Conservation (phyloP, 2,329 filamentous ascomycete genomes). For the Xylaria sp. region DNA sequence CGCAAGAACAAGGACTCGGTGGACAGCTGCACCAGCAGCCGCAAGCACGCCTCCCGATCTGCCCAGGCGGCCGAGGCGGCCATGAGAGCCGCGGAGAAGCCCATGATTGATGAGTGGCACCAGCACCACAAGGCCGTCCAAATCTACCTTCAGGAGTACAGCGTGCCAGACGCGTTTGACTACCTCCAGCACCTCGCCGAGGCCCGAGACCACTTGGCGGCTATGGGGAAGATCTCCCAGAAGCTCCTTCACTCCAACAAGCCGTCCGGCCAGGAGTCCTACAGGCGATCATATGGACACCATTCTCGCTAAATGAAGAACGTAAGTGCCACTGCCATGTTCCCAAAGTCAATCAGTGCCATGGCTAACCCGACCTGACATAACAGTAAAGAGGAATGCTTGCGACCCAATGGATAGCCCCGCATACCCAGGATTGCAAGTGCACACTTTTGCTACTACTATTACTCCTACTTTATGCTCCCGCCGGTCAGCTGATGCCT, state of each 20-base stretch:
- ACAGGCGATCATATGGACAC: constrained; percentile 41
- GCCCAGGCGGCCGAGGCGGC: constrained; percentile 38
- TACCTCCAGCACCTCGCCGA: constrained; percentile 57
- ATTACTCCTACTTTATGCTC: constrained; percentile 24
- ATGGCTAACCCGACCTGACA: constrained; percentile 13
- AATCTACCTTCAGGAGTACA: constrained; percentile 55
- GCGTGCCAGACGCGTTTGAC: constrained; percentile 54
- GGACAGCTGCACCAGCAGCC: constrained; percentile 46
- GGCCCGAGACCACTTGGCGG: constrained; percentile 52
- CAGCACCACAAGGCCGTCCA: constrained; percentile 67
- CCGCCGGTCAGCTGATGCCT: constrained; percentile 25
- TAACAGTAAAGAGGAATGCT: constrained; percentile 15
- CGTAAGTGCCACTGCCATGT: constrained; percentile 21
- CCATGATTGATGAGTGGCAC: constrained; percentile 58
- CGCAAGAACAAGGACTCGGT: constrained; percentile 56
- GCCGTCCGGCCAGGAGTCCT: constrained; percentile 35
- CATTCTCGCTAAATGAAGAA: constrained; percentile 42
- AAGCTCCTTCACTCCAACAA: constrained; percentile 41
- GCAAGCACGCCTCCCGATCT: constrained; percentile 53
- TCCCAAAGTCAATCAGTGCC: not conserved
- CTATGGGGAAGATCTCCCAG: constrained; percentile 56
- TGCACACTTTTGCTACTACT: constrained; percentile 26
- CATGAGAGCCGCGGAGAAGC: constrained; percentile 42
- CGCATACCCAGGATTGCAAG: constrained; percentile 30
- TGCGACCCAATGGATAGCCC: constrained; percentile 22